Evolutionary conservation across 2,329 filamentous ascomycete genomes (phyloP), one percentile per base, ranked within the genome.

Genomic region (Penicillium sp.): DNA sequence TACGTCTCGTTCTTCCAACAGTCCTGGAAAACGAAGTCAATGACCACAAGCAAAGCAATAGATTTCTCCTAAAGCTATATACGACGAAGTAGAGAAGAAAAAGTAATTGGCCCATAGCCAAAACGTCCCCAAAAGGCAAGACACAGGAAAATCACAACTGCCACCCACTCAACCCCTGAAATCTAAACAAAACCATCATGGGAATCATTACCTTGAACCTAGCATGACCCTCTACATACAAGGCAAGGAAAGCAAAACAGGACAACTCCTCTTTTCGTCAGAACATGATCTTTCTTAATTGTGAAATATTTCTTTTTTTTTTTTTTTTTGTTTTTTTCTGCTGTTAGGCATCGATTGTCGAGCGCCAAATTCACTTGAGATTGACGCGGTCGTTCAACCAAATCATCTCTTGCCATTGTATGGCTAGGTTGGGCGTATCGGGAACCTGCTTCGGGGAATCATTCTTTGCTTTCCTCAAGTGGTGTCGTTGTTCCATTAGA

Each of bases 401-500:
- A 33, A 15, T 39, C 17, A 12, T 31, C 31, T 17, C 13, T n/a
- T 23, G n/a, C 9, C 42, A 39, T 23, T 35, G 8, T 17, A 33
- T 43, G 35, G 21, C 31, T 36, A 39, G 45, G 5, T 27, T 25
- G 3, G 13, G 29, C 15, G 2, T 33, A 25, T 29, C 17, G 4
- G 29, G 17, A 19, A 29, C 7, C 17, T 36, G 23, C 10, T 7
- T 39, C 10, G 39, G 23, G 7, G 6, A 13, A 21, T 66, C 64
- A 67, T 23, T 67, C 63, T 48, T 70, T 70, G 10, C 56, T 27
- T 15, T 53, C 59, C 49, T 70, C 71, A 31, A 78, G 78, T 15
- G 86, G 87, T 3, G 87, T 89, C 13, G 82, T 81, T 1, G 84
- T 81, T 21, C 86, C 86, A 62, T 81, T 84, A 1, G 86, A 87